A percentile compares a stretch with the other conserved stretches of the same genome.
phyloP scores from a whole-genome alignment of 179 eudicot species.

The Corrigiola litoralis region DNA sequence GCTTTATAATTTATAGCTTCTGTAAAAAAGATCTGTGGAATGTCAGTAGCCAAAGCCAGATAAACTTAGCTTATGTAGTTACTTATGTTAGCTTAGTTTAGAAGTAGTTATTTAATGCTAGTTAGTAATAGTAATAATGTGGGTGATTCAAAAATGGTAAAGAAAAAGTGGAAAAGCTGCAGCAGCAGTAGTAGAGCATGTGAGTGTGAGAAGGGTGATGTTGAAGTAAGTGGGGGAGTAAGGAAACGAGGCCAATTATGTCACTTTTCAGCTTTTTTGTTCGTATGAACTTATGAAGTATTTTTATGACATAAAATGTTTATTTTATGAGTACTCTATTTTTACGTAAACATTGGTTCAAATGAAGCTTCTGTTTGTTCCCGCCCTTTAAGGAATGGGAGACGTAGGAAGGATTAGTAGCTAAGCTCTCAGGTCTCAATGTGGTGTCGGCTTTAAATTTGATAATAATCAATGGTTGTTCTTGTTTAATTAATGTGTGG shows the following conservation, averaged over 20 bases:
- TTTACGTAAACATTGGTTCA: too few relatives aligned
- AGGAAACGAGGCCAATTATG: slow-evolving; percentile 11
- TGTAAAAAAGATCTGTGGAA: slow-evolving; percentile 16
- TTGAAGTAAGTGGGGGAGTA: slow-evolving; percentile 19
- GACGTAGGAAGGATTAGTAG: too few relatives aligned
- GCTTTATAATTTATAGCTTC: background rate
- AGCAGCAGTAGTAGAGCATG: slow-evolving; percentile 14
- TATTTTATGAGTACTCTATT: too few relatives aligned
- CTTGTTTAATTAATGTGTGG: too few relatives aligned
- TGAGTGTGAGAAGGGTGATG: slow-evolving; percentile 18
- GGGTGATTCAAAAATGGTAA: background rate
- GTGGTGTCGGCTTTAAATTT: too few relatives aligned
- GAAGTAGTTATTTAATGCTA: background rate
- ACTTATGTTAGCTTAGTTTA: too few relatives aligned
- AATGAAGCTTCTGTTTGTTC: slow-evolving; percentile 21
- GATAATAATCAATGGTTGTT: too few relatives aligned
- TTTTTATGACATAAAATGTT: too few relatives aligned
- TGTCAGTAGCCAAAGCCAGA: slow-evolving; percentile 14
- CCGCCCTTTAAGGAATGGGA: slow-evolving; percentile 11
- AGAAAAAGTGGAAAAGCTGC: background rate
- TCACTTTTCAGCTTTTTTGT: slow-evolving; percentile 19
- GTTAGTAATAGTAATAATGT: background rate
- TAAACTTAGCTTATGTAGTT: too few relatives aligned
- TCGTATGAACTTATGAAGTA: too few relatives aligned
- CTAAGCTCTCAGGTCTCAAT: too few relatives aligned